Evolutionary conservation across 177 flowering plant genomes (phyloP), one percentile per base, ranked within the genome.

Genomic region (Vitis hybrid): DNA sequence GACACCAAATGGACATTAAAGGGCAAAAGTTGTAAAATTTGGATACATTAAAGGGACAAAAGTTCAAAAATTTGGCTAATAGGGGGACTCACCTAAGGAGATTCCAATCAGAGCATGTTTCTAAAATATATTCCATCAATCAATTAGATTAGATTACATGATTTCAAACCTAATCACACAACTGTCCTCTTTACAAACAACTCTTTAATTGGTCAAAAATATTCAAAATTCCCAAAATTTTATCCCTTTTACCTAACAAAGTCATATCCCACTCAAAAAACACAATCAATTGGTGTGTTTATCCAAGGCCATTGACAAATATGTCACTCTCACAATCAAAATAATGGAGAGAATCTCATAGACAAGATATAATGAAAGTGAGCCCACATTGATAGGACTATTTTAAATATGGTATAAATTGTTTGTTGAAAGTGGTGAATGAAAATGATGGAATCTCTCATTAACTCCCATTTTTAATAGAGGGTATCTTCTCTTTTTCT

Each of bases 261-360:
- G 68, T 62, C 76, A 72, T 56, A 73, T 76, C 79, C 76, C 79
- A 78, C 81, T 68, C 54, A 61, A 63, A 74, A 67, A 65, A 74
- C 73, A 76, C 65, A 70, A 74, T 64, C 51, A 77, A 15, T 65
- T 61, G 62, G 47, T 17, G 64, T 76, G 59, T 57, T 71, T 69
- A 79, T 75, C 75, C 59, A 58, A 33, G 64, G 71, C 60, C 31
- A 53, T 68, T 68, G 80, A 71, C 80, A 78, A 76, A 75, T 57
- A 22, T 53, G 77, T 82, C 81, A 62, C 70, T 54, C 68, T 80
- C 82, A 73, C 71, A 62, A 74, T 52, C 76, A 73, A 79, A 83
- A 81, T 81, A 79, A 79, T 79, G 60, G 81, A 82, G 79, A 80
- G 85, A 83, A 83, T 83, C 82, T 79, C 75, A 2, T 31, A 69